Percentiles rank a stretch among this genome's conserved stretches.
phyloP scores from a whole-genome alignment of 257 asterid genomes.

The Nicotiana paniculata region DNA sequence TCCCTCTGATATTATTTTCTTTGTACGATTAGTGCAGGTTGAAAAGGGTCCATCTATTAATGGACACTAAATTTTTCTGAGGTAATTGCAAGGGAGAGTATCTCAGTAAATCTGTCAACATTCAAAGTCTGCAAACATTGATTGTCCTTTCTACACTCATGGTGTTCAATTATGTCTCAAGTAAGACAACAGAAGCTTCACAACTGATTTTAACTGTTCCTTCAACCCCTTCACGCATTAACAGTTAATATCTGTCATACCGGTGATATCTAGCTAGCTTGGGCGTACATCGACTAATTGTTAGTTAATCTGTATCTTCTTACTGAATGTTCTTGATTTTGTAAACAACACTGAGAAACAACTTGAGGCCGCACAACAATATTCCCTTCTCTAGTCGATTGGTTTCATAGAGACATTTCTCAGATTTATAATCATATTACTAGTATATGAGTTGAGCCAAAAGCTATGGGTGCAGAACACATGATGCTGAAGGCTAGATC shows the following conservation, averaged over 20 bases:
- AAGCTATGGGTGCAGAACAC: not conserved
- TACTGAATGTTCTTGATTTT: not conserved
- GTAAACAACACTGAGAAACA: not conserved
- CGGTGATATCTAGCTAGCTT: too few relatives aligned
- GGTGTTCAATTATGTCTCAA: not conserved
- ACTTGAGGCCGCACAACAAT: not conserved
- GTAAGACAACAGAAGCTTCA: not conserved
- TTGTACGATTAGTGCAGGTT: constrained; percentile 3
- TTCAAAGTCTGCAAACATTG: not conserved
- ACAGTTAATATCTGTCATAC: not conserved
- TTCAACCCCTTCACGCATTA: not conserved
- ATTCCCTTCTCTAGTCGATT: not conserved
- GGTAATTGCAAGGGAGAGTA: not conserved
- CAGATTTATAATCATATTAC: not conserved
- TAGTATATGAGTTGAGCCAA: not conserved
- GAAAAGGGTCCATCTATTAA: constrained; percentile 6
- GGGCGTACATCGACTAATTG: not conserved
- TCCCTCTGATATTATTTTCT: not conserved
- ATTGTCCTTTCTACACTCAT: not conserved
- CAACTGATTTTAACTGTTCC: not conserved
- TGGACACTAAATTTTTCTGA: not conserved
- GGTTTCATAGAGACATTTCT: not conserved
- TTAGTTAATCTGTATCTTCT: not conserved
- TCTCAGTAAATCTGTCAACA: constrained; percentile 5
- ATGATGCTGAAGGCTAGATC: not conserved